Evolutionary conservation across 495 filamentous ascomycete species (phyloP).

Genomic region (Lasiosphaeris hirsuta): DNA sequence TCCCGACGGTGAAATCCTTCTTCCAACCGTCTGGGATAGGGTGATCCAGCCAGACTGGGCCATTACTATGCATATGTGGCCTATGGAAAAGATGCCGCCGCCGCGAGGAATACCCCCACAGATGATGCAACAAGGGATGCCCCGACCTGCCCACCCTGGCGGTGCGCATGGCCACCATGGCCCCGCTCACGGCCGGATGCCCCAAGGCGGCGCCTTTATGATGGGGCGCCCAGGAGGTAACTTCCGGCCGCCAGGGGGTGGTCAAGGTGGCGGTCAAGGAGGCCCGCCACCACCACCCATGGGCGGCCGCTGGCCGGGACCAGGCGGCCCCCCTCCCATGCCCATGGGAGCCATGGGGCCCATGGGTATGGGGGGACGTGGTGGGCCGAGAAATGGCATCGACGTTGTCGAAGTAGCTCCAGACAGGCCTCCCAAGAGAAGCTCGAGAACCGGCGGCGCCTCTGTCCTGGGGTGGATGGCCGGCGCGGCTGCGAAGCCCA

Average conservation of each 20-base stretch:
- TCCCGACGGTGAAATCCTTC: slow-evolving; percentile 82
- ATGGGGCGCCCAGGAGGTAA: slow-evolving; percentile 16
- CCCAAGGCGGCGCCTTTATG: slow-evolving; percentile 3
- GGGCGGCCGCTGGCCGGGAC: not conserved
- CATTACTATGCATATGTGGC: slow-evolving; percentile 98
- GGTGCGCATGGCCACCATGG: not conserved
- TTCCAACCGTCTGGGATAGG: slow-evolving; percentile 83
- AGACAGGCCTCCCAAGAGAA: slow-evolving; percentile 11
- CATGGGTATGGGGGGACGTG: no score
- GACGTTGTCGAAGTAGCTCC: slow-evolving; percentile 17
- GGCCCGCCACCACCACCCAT: slow-evolving; percentile 18
- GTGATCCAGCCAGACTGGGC: slow-evolving; percentile 83
- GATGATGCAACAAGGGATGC: slow-evolving; percentile 14
- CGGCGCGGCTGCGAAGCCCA: slow-evolving; percentile 29
- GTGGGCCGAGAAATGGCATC: not conserved
- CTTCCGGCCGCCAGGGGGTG: not conserved
- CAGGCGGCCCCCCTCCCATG: not conserved
- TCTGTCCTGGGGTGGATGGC: slow-evolving; percentile 40
- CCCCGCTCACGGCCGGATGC: not conserved
- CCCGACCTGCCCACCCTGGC: slow-evolving; percentile 9
- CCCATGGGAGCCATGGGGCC: no score
- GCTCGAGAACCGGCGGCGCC: slow-evolving; percentile 5
- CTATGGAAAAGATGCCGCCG: slow-evolving; percentile 55
- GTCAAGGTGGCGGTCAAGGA: slow-evolving; percentile 15
- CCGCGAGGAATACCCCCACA: slow-evolving; percentile 19